Evolutionary conservation across 1,284 basidiomycete genomes (phyloP).

Genomic region (Dichomitus squalens): DNA sequence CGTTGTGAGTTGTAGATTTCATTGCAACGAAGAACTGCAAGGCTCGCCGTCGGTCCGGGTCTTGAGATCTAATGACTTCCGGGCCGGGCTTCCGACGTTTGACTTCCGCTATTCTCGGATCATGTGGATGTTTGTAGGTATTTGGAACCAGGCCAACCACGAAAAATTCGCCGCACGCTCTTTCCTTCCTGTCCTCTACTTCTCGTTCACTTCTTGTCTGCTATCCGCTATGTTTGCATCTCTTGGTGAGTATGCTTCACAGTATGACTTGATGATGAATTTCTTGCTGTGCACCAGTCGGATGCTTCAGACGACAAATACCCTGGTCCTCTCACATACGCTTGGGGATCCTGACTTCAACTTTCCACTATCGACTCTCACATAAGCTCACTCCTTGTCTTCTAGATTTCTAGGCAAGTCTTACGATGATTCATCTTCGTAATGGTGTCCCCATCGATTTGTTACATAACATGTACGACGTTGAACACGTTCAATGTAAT

Average conservation of each 20-base stretch:
- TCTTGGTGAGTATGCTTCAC: neutral
- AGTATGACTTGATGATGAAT: conserved; percentile 25
- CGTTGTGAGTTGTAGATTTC: no score
- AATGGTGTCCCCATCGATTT: no score
- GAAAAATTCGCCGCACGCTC: neutral
- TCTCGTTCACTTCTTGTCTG: neutral
- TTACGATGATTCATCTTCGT: neutral
- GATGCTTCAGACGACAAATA: conserved; percentile 30
- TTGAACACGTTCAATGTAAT: neutral
- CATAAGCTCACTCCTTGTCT: neutral
- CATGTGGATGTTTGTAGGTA: neutral
- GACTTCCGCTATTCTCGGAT: no score
- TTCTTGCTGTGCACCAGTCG: conserved; percentile 38
- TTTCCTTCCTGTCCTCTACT: neutral
- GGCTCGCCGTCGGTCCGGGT: no score
- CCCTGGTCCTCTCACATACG: conserved; percentile 33
- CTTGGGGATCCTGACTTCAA: conserved; percentile 31
- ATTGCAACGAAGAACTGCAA: neutral
- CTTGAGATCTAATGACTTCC: no score
- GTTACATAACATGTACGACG: no score
- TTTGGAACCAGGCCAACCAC: neutral
- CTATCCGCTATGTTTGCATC: neutral
- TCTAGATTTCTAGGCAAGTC: no score
- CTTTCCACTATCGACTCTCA: neutral
- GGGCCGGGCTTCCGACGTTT: no score